Percentiles rank a stretch among this genome's conserved stretches.
Conservation (phyloP, 352 stramenopile species). For the Globisporangium perplexum region DNA sequence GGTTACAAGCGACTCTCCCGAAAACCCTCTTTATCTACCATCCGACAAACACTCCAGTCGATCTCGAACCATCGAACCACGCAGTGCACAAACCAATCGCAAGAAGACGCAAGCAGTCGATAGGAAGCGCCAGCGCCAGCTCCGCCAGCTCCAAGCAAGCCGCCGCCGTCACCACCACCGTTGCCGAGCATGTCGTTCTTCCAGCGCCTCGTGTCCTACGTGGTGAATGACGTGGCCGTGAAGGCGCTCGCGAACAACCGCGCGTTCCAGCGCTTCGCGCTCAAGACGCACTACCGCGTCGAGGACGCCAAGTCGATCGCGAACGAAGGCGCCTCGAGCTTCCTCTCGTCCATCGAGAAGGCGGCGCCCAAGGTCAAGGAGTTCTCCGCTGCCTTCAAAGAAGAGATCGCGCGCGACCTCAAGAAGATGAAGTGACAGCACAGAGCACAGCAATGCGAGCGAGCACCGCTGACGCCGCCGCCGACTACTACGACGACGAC, state of each 20-base stretch:
- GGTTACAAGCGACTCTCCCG: neutral
- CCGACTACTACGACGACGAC: no score
- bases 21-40: neutral
- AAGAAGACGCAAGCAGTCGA: no score
- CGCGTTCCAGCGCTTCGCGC: constrained; percentile 77
- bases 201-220: constrained; percentile 72
- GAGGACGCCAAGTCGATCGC: constrained; percentile 77
- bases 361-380: constrained; percentile 70
- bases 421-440: constrained; percentile 66
- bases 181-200: constrained; percentile 81
- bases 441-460: no score
- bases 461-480: no score
- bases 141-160: no score
- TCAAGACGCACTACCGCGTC: constrained; percentile 83
- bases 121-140: no score
- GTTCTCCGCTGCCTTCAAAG: constrained; percentile 62
- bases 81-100: no score
- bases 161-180: no score
- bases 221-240: constrained; percentile 82
- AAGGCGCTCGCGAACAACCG: constrained; percentile 80
- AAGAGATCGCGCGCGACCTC: constrained; percentile 66
- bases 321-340: constrained; percentile 31
- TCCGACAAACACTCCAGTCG: no score
- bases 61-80: no score
- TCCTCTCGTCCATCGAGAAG: constrained; percentile 50